Base-by-base conservation (phyloP, 2,329 filamentous ascomycete species). In the Colletotrichum camelliae region DNA sequence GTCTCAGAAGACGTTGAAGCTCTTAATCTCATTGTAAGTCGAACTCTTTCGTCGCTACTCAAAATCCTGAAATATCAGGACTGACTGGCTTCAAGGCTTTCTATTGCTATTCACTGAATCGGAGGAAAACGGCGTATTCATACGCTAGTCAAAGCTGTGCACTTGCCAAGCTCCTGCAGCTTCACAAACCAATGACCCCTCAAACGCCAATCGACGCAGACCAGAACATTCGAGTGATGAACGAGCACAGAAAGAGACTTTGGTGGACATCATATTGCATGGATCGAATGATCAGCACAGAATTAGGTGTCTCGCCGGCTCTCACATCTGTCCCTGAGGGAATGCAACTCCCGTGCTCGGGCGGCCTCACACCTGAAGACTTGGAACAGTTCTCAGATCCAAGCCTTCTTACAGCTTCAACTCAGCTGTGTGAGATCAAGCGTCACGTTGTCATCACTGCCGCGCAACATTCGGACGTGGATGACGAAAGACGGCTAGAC, bases 221-320 rank as follows among this genome's bases (percentile, higher is more conserved):
- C 7, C 10, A 16, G 3, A 66, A 33, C n/a, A 2, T 27, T 4
- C n/a, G 69, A 16, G 12, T 77, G 7, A n/a, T 35, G 7, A 57
- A 66, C 9, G 76, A 77, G n/a, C 76, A 77, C 24, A 48, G 39
- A n/a, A 76, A 65, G 29, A 10, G 76, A 18, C 48, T 77, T 3
- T 77, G 74, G 74, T 77, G 76, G 74, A 77, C 76, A 4, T 73
- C 76, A 6, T 77, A 69, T 27, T 77, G 74, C 57, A 77, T 77
- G 74, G 74, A 77, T 1, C 60, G 70, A 1, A 77, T 77, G 76
- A 72, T 74, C 8, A 68, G 58, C 8, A 71, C 70, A 0, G 76
- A 77, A 31, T 67, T 77, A 15, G 76, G 76, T 7, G 55, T 77
- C n/a, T 58, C 72, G 13, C 72, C 72, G 2, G 33, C 69, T 8